Percentiles rank a stretch among this genome's conserved stretches.
phyloP scores from a whole-genome alignment of 2,329 filamentous ascomycete species.

The Neofusicoccum umdonicola region DNA sequence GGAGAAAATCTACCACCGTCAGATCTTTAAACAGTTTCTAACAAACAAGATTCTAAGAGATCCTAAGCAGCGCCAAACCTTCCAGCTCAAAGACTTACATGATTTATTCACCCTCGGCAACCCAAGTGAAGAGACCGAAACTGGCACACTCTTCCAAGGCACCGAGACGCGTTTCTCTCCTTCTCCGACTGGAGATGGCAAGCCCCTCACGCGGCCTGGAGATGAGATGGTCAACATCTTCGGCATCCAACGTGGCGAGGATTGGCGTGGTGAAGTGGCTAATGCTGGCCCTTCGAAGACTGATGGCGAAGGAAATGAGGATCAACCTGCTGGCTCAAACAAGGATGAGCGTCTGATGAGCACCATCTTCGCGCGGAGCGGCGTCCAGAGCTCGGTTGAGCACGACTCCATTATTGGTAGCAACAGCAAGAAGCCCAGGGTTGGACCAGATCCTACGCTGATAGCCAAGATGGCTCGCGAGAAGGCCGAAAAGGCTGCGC shows the following conservation, averaged over 20 bases:
- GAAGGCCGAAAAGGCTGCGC: slow-evolving; percentile 74
- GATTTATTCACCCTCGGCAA: slow-evolving; percentile 84
- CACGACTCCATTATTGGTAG: slow-evolving; percentile 78
- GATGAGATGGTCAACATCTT: slow-evolving; percentile 30
- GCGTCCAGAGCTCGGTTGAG: slow-evolving; percentile 86
- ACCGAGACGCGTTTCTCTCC: slow-evolving; percentile 54
- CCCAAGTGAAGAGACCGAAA: slow-evolving; percentile 66
- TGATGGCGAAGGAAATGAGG: neutral
- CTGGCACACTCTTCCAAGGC: slow-evolving; percentile 82
- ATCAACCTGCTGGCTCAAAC: slow-evolving; percentile 22
- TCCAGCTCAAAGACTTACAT: slow-evolving; percentile 85
- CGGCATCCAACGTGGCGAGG: slow-evolving; percentile 45
- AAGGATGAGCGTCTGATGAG: slow-evolving; percentile 71
- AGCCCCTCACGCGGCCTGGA: neutral
- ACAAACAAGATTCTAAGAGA: slow-evolving; percentile 95
- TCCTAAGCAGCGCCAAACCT: slow-evolving; percentile 87
- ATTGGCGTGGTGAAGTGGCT: slow-evolving; percentile 30
- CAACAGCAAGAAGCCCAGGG: slow-evolving; percentile 57
- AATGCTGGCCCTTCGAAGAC: slow-evolving; percentile 22
- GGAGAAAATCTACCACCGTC: slow-evolving; percentile 98
- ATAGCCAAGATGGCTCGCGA: slow-evolving; percentile 79
- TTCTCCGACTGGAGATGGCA: slow-evolving; percentile 15
- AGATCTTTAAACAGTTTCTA: slow-evolving; percentile 97
- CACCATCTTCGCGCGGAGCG: slow-evolving; percentile 81
- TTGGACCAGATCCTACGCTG: slow-evolving; percentile 72